Percentiles rank a stretch among this genome's conserved stretches.
phyloP scores from a whole-genome alignment of 2,329 filamentous ascomycete genomes.

The Alternaria arbusti region DNA sequence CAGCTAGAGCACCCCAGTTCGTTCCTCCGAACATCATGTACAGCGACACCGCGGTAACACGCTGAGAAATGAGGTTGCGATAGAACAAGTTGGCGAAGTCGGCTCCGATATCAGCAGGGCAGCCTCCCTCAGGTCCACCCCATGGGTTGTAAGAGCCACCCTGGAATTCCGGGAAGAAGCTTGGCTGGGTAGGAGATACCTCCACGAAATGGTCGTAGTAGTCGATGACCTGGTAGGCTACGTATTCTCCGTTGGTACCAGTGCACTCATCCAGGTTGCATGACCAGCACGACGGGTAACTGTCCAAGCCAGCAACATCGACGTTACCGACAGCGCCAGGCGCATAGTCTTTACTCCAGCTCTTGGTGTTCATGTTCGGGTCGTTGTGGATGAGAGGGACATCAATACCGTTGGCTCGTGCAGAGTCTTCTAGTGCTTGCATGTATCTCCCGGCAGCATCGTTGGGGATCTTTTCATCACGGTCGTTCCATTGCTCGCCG shows the following conservation, averaged over 20 bases:
- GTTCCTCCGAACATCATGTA: constrained; percentile 73
- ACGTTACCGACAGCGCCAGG: constrained; percentile 60
- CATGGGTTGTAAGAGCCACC: constrained; percentile 67
- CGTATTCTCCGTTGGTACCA: constrained; percentile 64
- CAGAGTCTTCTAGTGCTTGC: constrained; percentile 61
- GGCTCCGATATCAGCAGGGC: constrained; percentile 60
- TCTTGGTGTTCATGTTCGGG: constrained; percentile 64
- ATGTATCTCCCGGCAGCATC: constrained; percentile 61
- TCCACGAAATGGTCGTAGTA: constrained; percentile 57
- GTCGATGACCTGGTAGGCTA: constrained; percentile 60
- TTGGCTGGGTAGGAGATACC: constrained; percentile 54
- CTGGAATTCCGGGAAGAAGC: constrained; percentile 66
- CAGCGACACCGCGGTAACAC: constrained; percentile 65
- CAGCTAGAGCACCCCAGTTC: constrained; percentile 66
- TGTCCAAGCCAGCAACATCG: constrained; percentile 61
- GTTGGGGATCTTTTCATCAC: constrained; percentile 55
- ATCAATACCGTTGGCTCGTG: constrained; percentile 63
- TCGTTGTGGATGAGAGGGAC: constrained; percentile 66
- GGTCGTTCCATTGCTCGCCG: constrained; percentile 49
- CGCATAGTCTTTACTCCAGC: constrained; percentile 67
- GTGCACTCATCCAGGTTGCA: constrained; percentile 68
- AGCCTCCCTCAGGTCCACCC: constrained; percentile 65
- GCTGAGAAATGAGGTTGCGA: constrained; percentile 65
- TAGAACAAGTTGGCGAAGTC: constrained; percentile 71
- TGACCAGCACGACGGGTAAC: constrained; percentile 65